Percentiles rank a stretch among this genome's conserved stretches.
phyloP scores from a whole-genome alignment of 192 early-diverging fungal genomes.

The Entomortierella chlamydospora region DNA sequence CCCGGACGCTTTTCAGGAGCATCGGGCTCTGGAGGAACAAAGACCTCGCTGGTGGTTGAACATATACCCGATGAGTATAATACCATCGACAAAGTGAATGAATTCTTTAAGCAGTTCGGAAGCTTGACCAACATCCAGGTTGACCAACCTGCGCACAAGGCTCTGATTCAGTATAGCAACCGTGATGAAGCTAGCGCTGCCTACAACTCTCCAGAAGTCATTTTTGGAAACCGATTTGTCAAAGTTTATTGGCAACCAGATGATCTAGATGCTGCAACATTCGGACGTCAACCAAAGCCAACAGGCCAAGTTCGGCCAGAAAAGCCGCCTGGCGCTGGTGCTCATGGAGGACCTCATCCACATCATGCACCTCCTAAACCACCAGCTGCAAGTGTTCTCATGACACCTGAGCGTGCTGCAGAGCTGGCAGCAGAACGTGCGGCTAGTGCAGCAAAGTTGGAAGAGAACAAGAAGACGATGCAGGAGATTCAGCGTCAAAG shows the following conservation, averaged over 20 bases:
- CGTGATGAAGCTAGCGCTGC: conserved; percentile 75
- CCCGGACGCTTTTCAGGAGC: conserved; percentile 52
- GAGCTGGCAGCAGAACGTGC: conserved; percentile 59
- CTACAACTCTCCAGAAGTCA: conserved; percentile 78
- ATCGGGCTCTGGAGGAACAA: conserved; percentile 34
- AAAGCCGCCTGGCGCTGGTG: not conserved
- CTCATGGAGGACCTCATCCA: conserved; percentile 2
- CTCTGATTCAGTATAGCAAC: conserved; percentile 72
- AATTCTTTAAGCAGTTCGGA: conserved; percentile 85
- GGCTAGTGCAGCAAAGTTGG: conserved; percentile 62
- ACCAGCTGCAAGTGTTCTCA: conserved; percentile 53
- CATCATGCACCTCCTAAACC: conserved; percentile 27
- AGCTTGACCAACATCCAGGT: conserved; percentile 78
- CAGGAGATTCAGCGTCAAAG: conserved; percentile 69
- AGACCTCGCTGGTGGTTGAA: conserved; percentile 75
- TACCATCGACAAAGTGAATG: conserved; percentile 76
- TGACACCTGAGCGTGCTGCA: conserved; percentile 57
- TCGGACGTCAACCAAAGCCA: conserved; percentile 40
- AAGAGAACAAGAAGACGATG: conserved; percentile 59
- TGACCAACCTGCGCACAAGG: conserved; percentile 62
- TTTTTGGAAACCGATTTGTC: conserved; percentile 90
- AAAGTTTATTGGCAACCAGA: conserved; percentile 83
- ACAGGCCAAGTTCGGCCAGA: conserved; percentile 46
- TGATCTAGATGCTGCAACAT: conserved; percentile 44
- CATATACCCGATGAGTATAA: conserved; percentile 79